Base-by-base conservation (phyloP, 352 stramenopile genomes). In the Sclerospora graminicola region DNA sequence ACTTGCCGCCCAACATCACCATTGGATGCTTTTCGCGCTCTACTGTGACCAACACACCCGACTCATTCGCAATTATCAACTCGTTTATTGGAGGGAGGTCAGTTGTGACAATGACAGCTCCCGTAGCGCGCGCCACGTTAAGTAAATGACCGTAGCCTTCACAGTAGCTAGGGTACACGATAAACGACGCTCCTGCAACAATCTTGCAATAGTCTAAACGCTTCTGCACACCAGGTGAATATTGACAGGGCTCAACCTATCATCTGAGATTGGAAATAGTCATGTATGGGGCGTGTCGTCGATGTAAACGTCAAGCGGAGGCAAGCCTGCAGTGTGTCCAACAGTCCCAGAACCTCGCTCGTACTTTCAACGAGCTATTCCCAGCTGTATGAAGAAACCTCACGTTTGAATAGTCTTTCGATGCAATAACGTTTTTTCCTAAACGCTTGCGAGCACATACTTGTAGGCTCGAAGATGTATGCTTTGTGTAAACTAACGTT, bases 81-180 rank as follows among this genome's bases (percentile, higher is more conserved):
- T 86, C 74, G 32, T 84, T 86, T 69, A 86, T 84, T 13, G 74
- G 74, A 29, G 65, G 52, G 10, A 66, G 28, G 41, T 82, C 60
- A 0, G n/a, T n/a, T n/a, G n/a, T n/a, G n/a, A n/a, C n/a, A n/a
- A n/a, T n/a, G n/a, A n/a, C n/a, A n/a, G n/a, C 64, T 7, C 74
- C 66, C 4, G 66, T 48, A 4, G 74, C 69, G 1, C 70, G 63
- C 2, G 66, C 74, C 23, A 84, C 70, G 51, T 86, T 86, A 48
- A 84, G 71, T 50, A 69, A 69, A 57, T 86, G 74, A 8, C n/a
- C n/a, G n/a, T n/a, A n/a, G n/a, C n/a, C n/a, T n/a, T n/a, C n/a
- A n/a, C n/a, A n/a, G n/a, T n/a, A 51, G 29, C 76, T 88, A 36
- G 76, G 56, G 39, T 63, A 82, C 18, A 88, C 35, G 16, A 88